Base-by-base conservation (phyloP, 1,284 basidiomycete species). In the Melampsora americana region DNA sequence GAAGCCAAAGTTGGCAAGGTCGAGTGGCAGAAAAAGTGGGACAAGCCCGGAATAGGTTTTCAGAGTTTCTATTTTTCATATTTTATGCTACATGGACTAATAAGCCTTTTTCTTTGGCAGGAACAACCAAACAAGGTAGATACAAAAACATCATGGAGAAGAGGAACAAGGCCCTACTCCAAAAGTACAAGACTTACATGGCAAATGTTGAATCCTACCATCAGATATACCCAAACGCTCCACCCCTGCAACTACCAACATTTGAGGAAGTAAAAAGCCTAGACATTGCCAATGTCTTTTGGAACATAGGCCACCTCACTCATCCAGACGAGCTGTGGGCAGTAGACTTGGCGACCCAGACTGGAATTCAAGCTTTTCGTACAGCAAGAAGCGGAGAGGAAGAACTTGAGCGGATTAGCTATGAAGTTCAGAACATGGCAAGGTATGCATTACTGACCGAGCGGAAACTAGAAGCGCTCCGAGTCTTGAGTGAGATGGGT, bases 281-380 rank as follows among this genome's bases (percentile, higher is more conserved):
- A 23, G 53, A 59, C 11, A 28, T 42, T 11, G 46, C 56, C 4
- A 18, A 30, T 39, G n/a, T 39, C 14, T 69, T 69, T n/a, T 69
- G 67, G 67, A 69, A 23, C n/a, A 56, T 59, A n/a, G 46, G 67
- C 0, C 32, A 28, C 1, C 60, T 69, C 16, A 69, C 68, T 3
- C 56, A 69, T 56, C 32, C 42, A 7, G 32, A 69, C 3, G 56
- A 60, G 30, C 68, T 53, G 2, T 69, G 68, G 68, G 68, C 68
- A 0, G 26, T 61, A 7, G 68, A 69, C n/a, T 18, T 59, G 16
- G 56, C 42, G 18, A 69, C 68, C 28, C 68, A 69, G 35, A 59
- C 56, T 18, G 68, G 68, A 3, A 69, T 69, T 35, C 35, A 59
- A 1, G 42, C 46, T 11, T 35, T 59, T 26, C 42, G 42, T 44